phyloP scores from a whole-genome alignment of 1,284 basidiomycete species.

The Cryptococcus deneoformans region DNA sequence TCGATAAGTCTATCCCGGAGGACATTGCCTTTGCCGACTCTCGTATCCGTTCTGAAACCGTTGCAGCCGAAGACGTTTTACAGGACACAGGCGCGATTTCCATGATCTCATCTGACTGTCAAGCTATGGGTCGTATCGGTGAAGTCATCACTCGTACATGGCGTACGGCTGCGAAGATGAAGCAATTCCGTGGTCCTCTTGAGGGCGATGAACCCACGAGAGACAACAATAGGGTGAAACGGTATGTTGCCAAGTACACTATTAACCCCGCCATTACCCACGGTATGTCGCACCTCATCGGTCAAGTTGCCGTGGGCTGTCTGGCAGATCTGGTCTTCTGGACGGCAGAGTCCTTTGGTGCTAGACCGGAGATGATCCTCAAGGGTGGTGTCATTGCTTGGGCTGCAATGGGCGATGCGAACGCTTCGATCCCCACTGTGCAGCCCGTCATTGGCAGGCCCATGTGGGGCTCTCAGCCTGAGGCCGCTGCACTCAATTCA shows the following conservation, averaged over 20 bases:
- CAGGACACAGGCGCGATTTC: constrained; percentile 94
- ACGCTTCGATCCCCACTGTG: constrained; percentile 89
- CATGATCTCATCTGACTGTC: constrained; percentile 94
- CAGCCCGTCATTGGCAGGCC: constrained; percentile 81
- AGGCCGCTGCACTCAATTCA: constrained; percentile 74
- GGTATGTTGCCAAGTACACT: constrained; percentile 96
- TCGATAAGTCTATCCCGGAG: constrained; percentile 84
- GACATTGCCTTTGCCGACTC: constrained; percentile 97
- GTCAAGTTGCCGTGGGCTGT: constrained; percentile 75
- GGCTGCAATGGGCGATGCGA: constrained; percentile 90
- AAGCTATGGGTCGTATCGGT: constrained; percentile 97
- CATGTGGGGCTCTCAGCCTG: constrained; percentile 82
- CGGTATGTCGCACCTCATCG: constrained; percentile 84
- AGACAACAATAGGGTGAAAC: constrained; percentile 96
- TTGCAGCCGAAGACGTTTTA: constrained; percentile 95
- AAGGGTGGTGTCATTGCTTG: constrained; percentile 93
- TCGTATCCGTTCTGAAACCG: constrained; percentile 92
- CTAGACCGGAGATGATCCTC: constrained; percentile 86
- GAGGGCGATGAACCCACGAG: constrained; percentile 63
- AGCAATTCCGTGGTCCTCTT: constrained; percentile 70
- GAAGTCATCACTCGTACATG: constrained; percentile 93
- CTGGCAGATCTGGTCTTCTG: constrained; percentile 94
- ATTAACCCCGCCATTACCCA: constrained; percentile 97
- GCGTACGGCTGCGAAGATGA: constrained; percentile 97
- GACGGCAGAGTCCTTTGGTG: constrained; percentile 89